Base-by-base conservation (phyloP, 2,329 filamentous ascomycete species). In the Aureobasidium subglaciale region DNA sequence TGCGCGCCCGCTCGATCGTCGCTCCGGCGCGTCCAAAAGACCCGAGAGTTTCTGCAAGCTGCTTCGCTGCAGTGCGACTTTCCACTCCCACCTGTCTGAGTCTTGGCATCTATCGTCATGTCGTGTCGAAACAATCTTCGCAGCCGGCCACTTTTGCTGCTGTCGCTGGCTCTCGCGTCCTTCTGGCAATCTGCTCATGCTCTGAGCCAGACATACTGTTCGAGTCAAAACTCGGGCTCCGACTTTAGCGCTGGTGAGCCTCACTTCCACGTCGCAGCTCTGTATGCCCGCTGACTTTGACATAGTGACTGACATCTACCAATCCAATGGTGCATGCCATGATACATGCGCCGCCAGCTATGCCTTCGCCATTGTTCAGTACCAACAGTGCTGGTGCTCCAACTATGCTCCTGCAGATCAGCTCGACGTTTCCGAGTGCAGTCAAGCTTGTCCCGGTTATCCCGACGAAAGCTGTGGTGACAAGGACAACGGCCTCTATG, bases 301-400 rank as follows among this genome's bases (percentile, higher is more conserved):
- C 57, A 25, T 63, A 71, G 69, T 67, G 54, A 58, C 67, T 57
- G 59, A 67, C 58, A 69, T 65, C 41, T 74, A 64, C 54, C 85
- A 90, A 67, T 87, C 86, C 18, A 83, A 88, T 62, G 87, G 87
- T 27, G 77, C 83, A 11, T 92, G 88, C 66, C 71, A 75, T 48
- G 72, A 80, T 46, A 77, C 77, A 46, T 92, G 88, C 70, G 63
- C 69, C 24, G 64, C 66, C 18, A 62, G 75, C 15, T 87, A 77
- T 60, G 86, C 87, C 35, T 88, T 85, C 59, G 86, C 85, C 60
- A 75, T 92, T 45, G 73, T 90, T 1, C 79, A 88, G 62, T 76
- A 71, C 15, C 73, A 81, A 29, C 69, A 76, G 50, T 92, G 88
- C 67, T 92, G 86, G 86, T 92, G 88, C 67, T 85, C 85, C 34